phyloP scores from a whole-genome alignment of 805 yeast species.

The Vanderwaltozyma yarrowii region DNA sequence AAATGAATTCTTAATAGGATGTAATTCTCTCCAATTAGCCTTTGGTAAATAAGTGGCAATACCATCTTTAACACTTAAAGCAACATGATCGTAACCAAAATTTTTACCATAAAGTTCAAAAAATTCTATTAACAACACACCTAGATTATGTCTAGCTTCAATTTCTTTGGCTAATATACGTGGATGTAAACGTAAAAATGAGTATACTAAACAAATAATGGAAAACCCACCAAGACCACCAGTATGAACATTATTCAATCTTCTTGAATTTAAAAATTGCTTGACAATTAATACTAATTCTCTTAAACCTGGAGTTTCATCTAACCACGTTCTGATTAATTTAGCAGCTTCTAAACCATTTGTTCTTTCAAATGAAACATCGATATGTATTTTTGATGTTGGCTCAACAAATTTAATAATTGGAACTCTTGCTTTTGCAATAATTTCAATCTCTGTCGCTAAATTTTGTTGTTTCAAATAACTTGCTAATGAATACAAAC shows the following conservation, averaged over 20 bases:
- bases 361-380: slow-evolving; percentile 78
- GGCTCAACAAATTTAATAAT: slow-evolving; percentile 84
- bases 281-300: slow-evolving; percentile 76
- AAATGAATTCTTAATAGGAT: slow-evolving; percentile 36
- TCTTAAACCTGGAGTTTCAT: slow-evolving; percentile 63
- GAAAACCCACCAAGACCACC: slow-evolving; percentile 96
- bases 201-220: slow-evolving; percentile 76
- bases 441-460: slow-evolving; percentile 69
- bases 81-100: slow-evolving; percentile 75
- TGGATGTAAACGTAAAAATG: slow-evolving; percentile 75
- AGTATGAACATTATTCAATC: slow-evolving; percentile 74
- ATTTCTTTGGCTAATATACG: slow-evolving; percentile 57
- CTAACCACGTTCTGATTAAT: slow-evolving; percentile 65
- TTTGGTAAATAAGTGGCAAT: slow-evolving; percentile 53
- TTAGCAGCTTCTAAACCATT: slow-evolving; percentile 80
- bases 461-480: slow-evolving; percentile 49
- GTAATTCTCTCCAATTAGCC: slow-evolving; percentile 39
- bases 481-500: slow-evolving; percentile 64
- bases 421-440: slow-evolving; percentile 88
- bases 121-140: slow-evolving; percentile 80
- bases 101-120: slow-evolving; percentile 87
- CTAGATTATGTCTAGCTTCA: slow-evolving; percentile 63
- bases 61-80: slow-evolving; percentile 50
- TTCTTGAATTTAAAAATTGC: slow-evolving; percentile 71
- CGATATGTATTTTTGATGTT: slow-evolving; percentile 60